A percentile compares a stretch with the other conserved stretches of the same genome.
phyloP scores from a whole-genome alignment of 371 early-diverging fungal genomes.

The Mucor lusitanicus region DNA sequence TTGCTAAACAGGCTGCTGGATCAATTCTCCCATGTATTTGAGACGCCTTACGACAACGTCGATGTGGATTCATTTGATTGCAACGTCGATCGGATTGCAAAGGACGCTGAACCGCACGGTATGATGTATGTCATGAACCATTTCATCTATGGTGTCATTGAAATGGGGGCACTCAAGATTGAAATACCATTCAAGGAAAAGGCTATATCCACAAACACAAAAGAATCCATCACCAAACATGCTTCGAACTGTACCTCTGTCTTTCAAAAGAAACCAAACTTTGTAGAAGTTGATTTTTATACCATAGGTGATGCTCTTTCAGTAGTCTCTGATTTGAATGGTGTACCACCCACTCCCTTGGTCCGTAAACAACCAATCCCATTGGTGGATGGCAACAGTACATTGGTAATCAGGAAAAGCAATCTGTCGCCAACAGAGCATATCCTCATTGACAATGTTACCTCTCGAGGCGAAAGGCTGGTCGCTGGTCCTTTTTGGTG shows the following conservation, averaged over 20 bases:
- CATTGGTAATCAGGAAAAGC: background rate
- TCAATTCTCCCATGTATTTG: slow-evolving; percentile 54
- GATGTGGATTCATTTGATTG: slow-evolving; percentile 37
- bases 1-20: slow-evolving; percentile 43
- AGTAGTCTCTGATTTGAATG: slow-evolving; percentile 58
- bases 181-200: slow-evolving; percentile 39
- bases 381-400: background rate
- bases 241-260: slow-evolving; percentile 34
- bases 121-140: slow-evolving; percentile 64
- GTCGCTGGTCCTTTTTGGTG: background rate
- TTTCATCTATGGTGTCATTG: slow-evolving; percentile 47
- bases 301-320: slow-evolving; percentile 52
- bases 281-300: slow-evolving; percentile 77
- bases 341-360: slow-evolving; percentile 24
- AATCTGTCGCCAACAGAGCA: slow-evolving; percentile 6
- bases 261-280: slow-evolving; percentile 59
- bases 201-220: slow-evolving; percentile 41
- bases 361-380: background rate
- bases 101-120: slow-evolving; percentile 12
- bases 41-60: slow-evolving; percentile 54
- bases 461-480: background rate
- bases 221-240: slow-evolving; percentile 32
- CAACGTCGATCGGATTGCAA: slow-evolving; percentile 53
- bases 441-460: slow-evolving; percentile 9
- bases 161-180: slow-evolving; percentile 23